A percentile compares a stretch with the other conserved stretches of the same genome.
Evolutionary conservation across 1,139 yeast species (phyloP).

Genomic region (Candida sojae): DNA sequence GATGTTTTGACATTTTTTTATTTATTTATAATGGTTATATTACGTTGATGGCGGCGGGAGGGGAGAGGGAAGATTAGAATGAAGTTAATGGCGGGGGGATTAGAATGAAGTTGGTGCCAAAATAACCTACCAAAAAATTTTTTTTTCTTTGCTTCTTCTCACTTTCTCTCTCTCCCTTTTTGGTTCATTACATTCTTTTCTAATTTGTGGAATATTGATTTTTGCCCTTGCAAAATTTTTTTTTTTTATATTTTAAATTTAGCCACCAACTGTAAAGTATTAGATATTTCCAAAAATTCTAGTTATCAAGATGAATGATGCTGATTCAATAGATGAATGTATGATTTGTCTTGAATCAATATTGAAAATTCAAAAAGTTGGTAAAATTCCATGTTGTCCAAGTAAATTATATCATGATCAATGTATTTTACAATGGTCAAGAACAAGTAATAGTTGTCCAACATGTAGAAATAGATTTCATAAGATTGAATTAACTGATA

Average conservation of each 20-base stretch:
- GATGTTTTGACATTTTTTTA: constrained; percentile 89
- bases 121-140: no score
- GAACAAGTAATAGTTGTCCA: constrained; percentile 53
- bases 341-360: constrained; percentile 51
- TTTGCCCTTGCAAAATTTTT: background rate
- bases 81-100: background rate
- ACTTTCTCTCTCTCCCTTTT: background rate
- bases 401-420: constrained; percentile 45
- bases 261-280: background rate
- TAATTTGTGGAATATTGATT: background rate
- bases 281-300: no score
- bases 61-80: no score
- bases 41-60: no score
- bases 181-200: background rate
- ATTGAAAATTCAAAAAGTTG: constrained; percentile 22
- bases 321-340: constrained; percentile 34
- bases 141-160: background rate
- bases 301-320: background rate
- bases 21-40: background rate
- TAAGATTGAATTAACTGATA: constrained; percentile 22
- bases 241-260: background rate
- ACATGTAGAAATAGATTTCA: constrained; percentile 46
- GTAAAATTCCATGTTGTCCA: constrained; percentile 37
- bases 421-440: constrained; percentile 51
- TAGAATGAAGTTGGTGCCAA: background rate